phyloP scores from a whole-genome alignment of 352 stramenopile species.

The Phytophthora melonis region DNA sequence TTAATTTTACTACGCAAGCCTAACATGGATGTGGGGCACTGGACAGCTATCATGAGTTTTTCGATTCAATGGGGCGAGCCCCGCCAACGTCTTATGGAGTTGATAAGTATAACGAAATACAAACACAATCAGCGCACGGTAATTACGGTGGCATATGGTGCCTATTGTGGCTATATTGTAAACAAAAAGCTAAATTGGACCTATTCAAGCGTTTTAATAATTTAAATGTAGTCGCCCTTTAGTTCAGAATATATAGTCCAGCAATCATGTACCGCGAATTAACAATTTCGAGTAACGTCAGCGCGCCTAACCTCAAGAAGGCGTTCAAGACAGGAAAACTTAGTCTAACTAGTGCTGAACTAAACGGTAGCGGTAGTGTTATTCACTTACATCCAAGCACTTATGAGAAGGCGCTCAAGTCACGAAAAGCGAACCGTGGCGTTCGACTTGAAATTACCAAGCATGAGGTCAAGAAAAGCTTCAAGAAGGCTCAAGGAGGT shows the following conservation, averaged over 20 bases:
- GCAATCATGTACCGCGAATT: no score
- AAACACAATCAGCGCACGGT: neutral
- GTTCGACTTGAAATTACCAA: neutral
- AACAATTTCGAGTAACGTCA: no score
- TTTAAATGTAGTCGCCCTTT: neutral
- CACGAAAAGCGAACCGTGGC: neutral
- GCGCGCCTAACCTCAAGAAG: constrained; percentile 3
- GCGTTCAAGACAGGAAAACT: constrained; percentile 11
- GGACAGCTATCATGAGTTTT: no score
- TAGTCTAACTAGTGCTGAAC: constrained; percentile 4
- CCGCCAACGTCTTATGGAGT: neutral
- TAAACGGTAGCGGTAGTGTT: neutral
- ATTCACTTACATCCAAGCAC: constrained; percentile 5
- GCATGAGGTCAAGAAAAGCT: neutral
- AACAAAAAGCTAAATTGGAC: neutral
- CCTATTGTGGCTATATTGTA: neutral
- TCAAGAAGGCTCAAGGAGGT: neutral
- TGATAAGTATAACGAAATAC: neutral
- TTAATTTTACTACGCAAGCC: no score
- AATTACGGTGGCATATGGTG: neutral
- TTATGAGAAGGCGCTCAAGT: neutral
- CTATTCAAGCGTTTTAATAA: neutral
- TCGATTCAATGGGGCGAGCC: no score
- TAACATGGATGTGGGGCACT: no score
- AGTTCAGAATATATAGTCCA: neutral